phyloP scores from a whole-genome alignment of 1,284 basidiomycete genomes.

The Hymenochaete sp. region DNA sequence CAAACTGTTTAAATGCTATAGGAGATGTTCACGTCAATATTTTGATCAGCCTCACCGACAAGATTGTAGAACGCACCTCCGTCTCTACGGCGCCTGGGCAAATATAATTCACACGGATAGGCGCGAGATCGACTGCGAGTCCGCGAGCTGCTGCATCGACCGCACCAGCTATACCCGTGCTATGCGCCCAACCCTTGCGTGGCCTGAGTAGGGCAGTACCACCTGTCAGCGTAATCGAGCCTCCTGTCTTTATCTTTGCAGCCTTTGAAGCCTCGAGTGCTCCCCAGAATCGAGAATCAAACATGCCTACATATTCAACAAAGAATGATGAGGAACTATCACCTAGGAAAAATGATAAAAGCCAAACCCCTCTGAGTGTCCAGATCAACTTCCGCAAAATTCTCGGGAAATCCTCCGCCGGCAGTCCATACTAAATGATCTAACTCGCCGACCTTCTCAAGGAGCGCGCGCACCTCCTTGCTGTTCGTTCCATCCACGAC shows the following conservation, averaged over 20 bases:
- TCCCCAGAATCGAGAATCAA: slow-evolving; percentile 21
- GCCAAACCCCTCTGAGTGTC: slow-evolving; percentile 15
- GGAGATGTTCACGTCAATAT: not conserved
- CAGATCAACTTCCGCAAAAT: slow-evolving; percentile 16
- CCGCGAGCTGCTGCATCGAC: slow-evolving; percentile 19
- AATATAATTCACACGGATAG: slow-evolving; percentile 19
- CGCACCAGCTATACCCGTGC: slow-evolving; percentile 17
- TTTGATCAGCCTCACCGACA: not conserved
- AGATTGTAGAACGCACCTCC: not conserved
- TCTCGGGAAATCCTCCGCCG: slow-evolving; percentile 13
- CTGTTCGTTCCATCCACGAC: slow-evolving; percentile 16
- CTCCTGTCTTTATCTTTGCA: slow-evolving; percentile 16
- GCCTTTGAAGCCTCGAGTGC: slow-evolving; percentile 17
- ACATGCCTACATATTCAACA: slow-evolving; percentile 8
- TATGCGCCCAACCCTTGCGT: slow-evolving; percentile 16
- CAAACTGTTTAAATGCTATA: slow-evolving; percentile 18
- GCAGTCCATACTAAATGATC: slow-evolving; percentile 21
- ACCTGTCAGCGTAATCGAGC: slow-evolving; percentile 18
- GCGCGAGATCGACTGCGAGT: slow-evolving; percentile 21
- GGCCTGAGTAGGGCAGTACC: slow-evolving; percentile 19
- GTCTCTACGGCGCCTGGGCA: slow-evolving; percentile 19
- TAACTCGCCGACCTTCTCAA: slow-evolving; percentile 17
- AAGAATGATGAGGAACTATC: not conserved
- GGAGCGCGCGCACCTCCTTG: slow-evolving; percentile 13
- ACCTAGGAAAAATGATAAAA: not conserved